phyloP scores from a whole-genome alignment of 176 grass and related monocot genomes.

The Musa acuminata region DNA sequence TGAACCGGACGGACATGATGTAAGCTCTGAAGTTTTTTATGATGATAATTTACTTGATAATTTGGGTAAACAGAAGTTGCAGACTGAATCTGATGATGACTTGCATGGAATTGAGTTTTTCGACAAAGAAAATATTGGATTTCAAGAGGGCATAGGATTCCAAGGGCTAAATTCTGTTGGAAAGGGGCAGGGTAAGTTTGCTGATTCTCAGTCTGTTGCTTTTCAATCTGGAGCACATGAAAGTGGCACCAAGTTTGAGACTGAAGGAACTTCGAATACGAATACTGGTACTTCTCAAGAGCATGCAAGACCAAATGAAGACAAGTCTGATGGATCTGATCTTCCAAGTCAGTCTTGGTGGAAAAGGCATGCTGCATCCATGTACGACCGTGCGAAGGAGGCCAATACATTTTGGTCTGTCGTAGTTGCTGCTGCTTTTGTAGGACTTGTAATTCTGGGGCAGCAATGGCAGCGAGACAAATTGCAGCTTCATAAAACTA shows the following conservation, averaged over 20 bases:
- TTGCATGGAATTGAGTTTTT: conserved; percentile 22
- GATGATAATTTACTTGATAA: background rate
- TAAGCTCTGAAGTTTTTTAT: background rate
- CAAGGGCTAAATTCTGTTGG: conserved; percentile 5
- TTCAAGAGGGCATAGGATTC: conserved; percentile 12
- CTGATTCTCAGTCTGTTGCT: conserved; percentile 16
- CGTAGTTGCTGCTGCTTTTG: conserved; percentile 41
- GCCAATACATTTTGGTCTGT: conserved; percentile 62
- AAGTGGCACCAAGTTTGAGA: conserved; percentile 7
- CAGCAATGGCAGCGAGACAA: conserved; percentile 47
- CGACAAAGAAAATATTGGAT: conserved; percentile 29
- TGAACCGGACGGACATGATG: conserved; percentile 20
- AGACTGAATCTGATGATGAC: conserved; percentile 20
- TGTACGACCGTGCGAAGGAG: conserved; percentile 57
- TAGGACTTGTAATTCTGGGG: conserved; percentile 59
- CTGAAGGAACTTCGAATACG: conserved; percentile 6
- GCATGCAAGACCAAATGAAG: conserved; percentile 20
- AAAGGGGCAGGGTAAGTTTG: conserved; percentile 11
- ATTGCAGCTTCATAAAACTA: conserved; percentile 32
- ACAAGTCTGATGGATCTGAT: conserved; percentile 23
- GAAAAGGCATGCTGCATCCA: conserved; percentile 39
- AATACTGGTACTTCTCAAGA: conserved; percentile 3
- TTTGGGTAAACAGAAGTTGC: conserved; percentile 12
- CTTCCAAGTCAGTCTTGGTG: conserved; percentile 33
- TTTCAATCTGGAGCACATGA: conserved; percentile 17